Percentiles rank a stretch among this genome's conserved stretches.
Evolutionary conservation across 2,329 filamentous ascomycete species (phyloP).

Genomic region (Diaporthe batatas): DNA sequence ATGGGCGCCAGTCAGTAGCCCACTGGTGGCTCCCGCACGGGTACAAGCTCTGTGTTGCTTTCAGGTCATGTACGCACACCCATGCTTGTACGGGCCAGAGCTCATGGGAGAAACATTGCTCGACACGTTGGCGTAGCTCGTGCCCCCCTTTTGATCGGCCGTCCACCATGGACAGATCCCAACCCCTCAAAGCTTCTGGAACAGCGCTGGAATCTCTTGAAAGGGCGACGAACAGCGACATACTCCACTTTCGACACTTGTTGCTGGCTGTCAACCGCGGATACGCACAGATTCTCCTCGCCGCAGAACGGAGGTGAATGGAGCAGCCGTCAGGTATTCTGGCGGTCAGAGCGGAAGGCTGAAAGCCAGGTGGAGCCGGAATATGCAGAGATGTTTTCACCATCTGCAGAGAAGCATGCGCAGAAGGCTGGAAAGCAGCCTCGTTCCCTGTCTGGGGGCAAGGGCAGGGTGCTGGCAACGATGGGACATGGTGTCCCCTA

Average conservation of each 20-base stretch:
- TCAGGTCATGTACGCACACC: conserved; percentile 55
- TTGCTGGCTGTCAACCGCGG: conserved; percentile 45
- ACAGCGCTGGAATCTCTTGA: conserved; percentile 51
- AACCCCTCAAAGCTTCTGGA: conserved; percentile 55
- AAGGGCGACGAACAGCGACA: conserved; percentile 39
- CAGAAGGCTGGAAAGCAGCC: conserved; percentile 38
- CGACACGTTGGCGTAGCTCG: conserved; percentile 51
- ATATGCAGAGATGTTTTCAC: conserved; percentile 36
- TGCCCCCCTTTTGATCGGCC: conserved; percentile 49
- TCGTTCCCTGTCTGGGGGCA: conserved; percentile 30
- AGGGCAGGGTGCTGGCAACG: conserved; percentile 27
- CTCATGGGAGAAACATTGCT: conserved; percentile 55
- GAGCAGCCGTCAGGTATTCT: conserved; percentile 35
- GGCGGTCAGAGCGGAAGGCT: conserved; percentile 44
- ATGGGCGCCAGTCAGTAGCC: conserved; percentile 23
- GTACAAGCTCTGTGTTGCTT: conserved; percentile 52
- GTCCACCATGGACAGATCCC: conserved; percentile 47
- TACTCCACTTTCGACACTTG: conserved; percentile 39
- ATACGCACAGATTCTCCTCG: conserved; percentile 54
- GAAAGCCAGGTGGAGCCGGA: conserved; percentile 37
- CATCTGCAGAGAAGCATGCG: conserved; percentile 42
- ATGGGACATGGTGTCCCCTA: conserved; percentile 26
- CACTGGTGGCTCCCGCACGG: conserved; percentile 43
- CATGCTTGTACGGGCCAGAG: conserved; percentile 55
- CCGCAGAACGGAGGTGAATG: conserved; percentile 46